Percentiles rank a stretch among this genome's conserved stretches.
Conservation (phyloP, 148 eudicot genomes). For the Fallopia convolvulus region DNA sequence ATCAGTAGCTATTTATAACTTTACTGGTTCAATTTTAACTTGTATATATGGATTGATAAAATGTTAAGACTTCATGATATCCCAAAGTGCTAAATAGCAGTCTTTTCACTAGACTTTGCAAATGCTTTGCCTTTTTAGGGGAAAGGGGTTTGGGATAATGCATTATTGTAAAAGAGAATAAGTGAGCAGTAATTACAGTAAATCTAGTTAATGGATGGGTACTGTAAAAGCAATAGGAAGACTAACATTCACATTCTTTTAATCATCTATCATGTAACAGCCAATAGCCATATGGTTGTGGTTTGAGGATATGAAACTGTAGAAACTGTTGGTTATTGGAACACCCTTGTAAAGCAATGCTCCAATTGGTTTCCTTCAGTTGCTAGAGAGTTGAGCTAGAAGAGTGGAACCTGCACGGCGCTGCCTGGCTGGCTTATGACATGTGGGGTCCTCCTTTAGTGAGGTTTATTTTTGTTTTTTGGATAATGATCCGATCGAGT, state of each 20-base stretch:
- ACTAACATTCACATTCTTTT: neutral
- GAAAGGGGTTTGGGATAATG: neutral
- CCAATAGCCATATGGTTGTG: neutral
- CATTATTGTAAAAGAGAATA: neutral
- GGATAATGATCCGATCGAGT: no score
- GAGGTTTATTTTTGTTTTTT: no score
- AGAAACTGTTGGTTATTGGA: neutral
- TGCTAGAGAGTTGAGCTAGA: neutral
- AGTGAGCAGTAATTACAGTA: neutral
- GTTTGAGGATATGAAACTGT: neutral
- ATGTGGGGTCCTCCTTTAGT: neutral
- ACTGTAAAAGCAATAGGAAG: neutral
- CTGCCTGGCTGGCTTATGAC: neutral
- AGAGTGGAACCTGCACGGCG: neutral
- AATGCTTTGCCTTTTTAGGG: neutral
- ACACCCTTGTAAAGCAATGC: no score
- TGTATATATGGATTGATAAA: neutral
- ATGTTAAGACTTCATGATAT: neutral
- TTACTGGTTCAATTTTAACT: neutral
- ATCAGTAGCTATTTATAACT: neutral
- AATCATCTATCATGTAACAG: neutral
- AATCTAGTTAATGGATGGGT: neutral
- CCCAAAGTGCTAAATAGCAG: constrained; percentile 1
- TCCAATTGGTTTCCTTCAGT: neutral
- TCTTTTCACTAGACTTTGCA: neutral